Base-by-base conservation (phyloP, 1,139 yeast genomes). In the Suhomyces coccinellae region DNA sequence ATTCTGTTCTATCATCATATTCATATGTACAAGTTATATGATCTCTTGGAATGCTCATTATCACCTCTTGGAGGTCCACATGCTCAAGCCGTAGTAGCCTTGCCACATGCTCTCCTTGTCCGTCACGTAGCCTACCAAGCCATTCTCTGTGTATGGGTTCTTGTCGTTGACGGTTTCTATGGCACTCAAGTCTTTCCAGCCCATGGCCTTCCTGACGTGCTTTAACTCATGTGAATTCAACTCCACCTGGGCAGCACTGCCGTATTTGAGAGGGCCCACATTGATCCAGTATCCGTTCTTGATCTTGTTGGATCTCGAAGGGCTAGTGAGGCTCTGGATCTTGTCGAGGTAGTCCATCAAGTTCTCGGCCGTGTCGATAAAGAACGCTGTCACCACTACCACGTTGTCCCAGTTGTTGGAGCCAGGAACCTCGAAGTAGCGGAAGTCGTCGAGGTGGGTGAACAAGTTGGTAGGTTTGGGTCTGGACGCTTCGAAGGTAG, bases 351-450 rank as follows among this genome's bases (percentile, higher is more conserved):
- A 89, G 32, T 81, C 84, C 52, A 89, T 71, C 38, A 87, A 60
- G 56, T 88, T 87, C 56, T 88, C 95, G 0, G 97, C 96, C 0
- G 97, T 89, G 59, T 89, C 97, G 20, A 89, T 71, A 62, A 89
- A 87, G 58, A 84, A 89, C 2, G 85, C 85, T 1, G 93, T 79
- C 2, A 85, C 81, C 1, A 89, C 71, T 9, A 85, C 75, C 14
- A 85, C 68, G 46, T 75, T 75, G n/a, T 76, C 74, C 43, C 69
- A 72, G 14, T 53, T 48, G 1, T 59, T 57, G 4, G 46, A 38
- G 6, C 54, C 41, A 1, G 66, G 68, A 11, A 70, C 52, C 10
- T 63, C 45, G 56, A 83, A 84, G 45, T 71, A 67, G 33, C 81
- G 72, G 59, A 89, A 88, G 64, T 89, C 90, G n/a, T 80, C 84